A percentile compares a stretch with the other conserved stretches of the same genome.
Conservation (phyloP, 1,139 yeast species). For the Candida mesenterica region DNA sequence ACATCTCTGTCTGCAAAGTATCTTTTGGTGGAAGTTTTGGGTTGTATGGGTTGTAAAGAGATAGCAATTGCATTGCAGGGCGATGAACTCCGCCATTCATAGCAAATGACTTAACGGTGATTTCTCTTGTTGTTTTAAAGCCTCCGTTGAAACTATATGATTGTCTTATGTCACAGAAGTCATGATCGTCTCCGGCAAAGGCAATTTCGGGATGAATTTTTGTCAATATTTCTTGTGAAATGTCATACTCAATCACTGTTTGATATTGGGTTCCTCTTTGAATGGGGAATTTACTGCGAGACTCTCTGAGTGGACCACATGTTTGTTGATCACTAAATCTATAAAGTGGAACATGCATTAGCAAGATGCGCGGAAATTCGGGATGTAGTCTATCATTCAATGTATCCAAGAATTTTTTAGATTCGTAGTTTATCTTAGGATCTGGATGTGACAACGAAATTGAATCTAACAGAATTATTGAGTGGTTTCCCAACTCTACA, state of each 20-base stretch:
- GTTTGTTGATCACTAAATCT: conserved; percentile 50
- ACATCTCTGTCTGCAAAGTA: conserved; percentile 52
- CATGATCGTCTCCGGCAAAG: conserved; percentile 96
- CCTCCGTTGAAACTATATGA: conserved; percentile 36
- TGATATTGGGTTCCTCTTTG: conserved; percentile 76
- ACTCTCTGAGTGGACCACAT: conserved; percentile 74
- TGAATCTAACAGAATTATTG: conserved; percentile 74
- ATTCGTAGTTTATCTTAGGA: conserved; percentile 21
- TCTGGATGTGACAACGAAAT: conserved; percentile 63
- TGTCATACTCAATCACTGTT: conserved; percentile 61
- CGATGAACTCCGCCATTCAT: conserved; percentile 86
- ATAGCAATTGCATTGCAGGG: conserved; percentile 84
- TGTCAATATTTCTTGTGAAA: conserved; percentile 56
- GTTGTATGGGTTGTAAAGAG: conserved; percentile 53
- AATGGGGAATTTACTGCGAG: conserved; percentile 59
- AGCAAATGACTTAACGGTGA: conserved; percentile 83
- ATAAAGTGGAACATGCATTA: conserved; percentile 79
- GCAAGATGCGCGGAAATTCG: conserved; percentile 60
- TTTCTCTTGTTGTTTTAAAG: conserved; percentile 55
- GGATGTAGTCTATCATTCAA: conserved; percentile 23
- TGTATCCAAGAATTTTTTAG: conserved; percentile 26
- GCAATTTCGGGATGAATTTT: conserved; percentile 62
- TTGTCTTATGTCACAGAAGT: conserved; percentile 80
- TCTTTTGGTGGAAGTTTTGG: conserved; percentile 12
- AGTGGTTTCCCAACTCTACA: conserved; percentile 67